phyloP scores from a whole-genome alignment of 306 rosid genomes.

The Astragalus membranaceus region DNA sequence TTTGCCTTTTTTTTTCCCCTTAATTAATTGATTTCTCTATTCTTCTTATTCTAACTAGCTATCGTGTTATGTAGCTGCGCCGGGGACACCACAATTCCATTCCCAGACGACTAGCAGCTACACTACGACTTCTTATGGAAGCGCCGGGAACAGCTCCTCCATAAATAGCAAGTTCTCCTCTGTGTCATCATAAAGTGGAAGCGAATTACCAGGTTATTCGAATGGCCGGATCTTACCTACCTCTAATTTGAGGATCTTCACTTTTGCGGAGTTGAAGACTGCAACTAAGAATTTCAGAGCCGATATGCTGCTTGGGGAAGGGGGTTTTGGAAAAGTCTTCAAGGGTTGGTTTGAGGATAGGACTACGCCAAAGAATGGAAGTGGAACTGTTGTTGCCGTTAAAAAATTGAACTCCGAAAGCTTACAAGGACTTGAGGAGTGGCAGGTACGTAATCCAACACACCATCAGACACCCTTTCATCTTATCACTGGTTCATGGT shows the following conservation, averaged over 20 bases:
- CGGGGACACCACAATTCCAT: conserved; percentile 39
- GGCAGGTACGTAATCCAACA: conserved; percentile 61
- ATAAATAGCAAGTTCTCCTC: conserved; percentile 54
- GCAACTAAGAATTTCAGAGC: conserved; percentile 78
- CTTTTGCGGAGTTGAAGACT: conserved; percentile 60
- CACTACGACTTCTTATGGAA: conserved; percentile 39
- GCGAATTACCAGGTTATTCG: conserved; percentile 26
- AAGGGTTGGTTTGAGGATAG: conserved; percentile 90
- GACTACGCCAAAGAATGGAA: conserved; percentile 41
- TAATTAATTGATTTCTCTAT: neutral
- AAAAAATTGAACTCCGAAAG: conserved; percentile 87
- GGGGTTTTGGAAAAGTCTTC: conserved; percentile 89
- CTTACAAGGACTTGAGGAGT: conserved; percentile 81
- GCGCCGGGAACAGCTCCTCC: conserved; percentile 23
- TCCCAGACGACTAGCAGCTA: conserved; percentile 34
- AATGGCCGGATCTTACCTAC: conserved; percentile 67
- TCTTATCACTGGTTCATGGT: too few relatives aligned
- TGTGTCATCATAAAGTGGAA: conserved; percentile 29
- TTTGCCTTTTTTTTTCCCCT: neutral
- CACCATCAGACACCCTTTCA: too few relatives aligned
- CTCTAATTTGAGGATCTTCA: conserved; percentile 60
- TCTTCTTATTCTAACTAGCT: neutral
- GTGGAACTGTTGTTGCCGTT: conserved; percentile 63
- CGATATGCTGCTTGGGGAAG: conserved; percentile 85
- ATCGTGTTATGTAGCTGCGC: neutral